Conservation (phyloP, 305 asterid species). For the Fraxinus latifolia region DNA sequence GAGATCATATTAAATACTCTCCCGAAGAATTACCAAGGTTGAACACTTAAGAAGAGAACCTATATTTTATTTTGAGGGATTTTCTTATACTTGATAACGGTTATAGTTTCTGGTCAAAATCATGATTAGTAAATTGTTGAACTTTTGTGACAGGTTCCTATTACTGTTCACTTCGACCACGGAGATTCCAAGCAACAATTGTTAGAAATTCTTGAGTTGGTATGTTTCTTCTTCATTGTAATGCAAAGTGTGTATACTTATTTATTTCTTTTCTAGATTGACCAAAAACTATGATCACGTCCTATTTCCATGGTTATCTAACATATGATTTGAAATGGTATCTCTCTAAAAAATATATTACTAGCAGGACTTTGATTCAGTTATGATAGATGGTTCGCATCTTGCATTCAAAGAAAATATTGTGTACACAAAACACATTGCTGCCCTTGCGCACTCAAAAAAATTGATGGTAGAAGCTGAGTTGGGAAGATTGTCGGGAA, state of each 20-base stretch:
- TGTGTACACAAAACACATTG: constrained; percentile 67
- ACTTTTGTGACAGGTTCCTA: constrained; percentile 67
- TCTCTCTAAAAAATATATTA: constrained; percentile 9
- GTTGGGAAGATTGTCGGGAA: constrained; percentile 95
- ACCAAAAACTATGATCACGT: constrained; percentile 14
- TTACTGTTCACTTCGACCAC: constrained; percentile 94
- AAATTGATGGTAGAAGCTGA: constrained; percentile 84
- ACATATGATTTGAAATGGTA: not conserved
- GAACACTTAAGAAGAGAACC: not conserved
- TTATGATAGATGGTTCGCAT: constrained; percentile 96
- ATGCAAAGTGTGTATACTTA: not conserved
- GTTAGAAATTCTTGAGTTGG: constrained; percentile 80
- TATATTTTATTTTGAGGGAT: not conserved
- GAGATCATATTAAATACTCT: not conserved
- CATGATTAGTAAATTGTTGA: constrained; percentile 3
- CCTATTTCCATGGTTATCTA: constrained; percentile 4
- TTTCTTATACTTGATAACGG: not conserved
- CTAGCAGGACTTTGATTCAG: constrained; percentile 80
- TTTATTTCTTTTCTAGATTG: not conserved
- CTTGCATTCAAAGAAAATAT: constrained; percentile 70
- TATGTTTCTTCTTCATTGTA: constrained; percentile 35
- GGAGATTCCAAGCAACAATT: constrained; percentile 84
- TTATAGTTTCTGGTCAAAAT: not conserved
- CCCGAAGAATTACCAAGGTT: not conserved
- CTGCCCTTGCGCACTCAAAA: constrained; percentile 59